Conservation (phyloP, 2,329 filamentous ascomycete species). For the Rachicladosporium sp. region DNA sequence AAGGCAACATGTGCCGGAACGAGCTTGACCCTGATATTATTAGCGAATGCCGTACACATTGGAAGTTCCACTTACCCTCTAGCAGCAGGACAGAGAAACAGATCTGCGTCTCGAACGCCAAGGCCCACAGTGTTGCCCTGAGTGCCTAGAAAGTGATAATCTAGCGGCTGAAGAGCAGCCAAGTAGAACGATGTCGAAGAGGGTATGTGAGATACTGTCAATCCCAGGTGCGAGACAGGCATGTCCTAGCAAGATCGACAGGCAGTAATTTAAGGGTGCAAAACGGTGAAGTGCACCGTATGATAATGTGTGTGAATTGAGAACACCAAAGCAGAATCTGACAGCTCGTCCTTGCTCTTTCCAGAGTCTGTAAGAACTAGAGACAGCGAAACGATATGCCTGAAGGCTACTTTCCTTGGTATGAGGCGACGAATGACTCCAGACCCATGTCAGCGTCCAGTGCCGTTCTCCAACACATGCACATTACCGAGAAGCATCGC, state of each 20-base stretch:
- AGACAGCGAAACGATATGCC: too few relatives aligned
- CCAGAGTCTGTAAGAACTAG: too few relatives aligned
- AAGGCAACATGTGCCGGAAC: conserved; percentile 39
- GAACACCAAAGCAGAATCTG: too few relatives aligned
- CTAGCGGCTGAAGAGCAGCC: conserved; percentile 63
- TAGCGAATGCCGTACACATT: conserved; percentile 3
- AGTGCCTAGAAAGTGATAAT: conserved; percentile 57
- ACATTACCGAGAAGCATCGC: too few relatives aligned
- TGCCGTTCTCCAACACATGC: too few relatives aligned
- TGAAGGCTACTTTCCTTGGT: too few relatives aligned
- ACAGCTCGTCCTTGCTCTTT: too few relatives aligned
- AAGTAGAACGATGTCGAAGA: conserved; percentile 76
- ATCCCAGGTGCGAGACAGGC: conserved; percentile 50
- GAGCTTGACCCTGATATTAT: conserved; percentile 12
- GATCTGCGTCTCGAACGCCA: conserved; percentile 48
- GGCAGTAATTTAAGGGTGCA: too few relatives aligned
- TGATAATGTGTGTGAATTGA: too few relatives aligned
- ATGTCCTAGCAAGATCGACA: conserved; percentile 24
- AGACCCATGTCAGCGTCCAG: too few relatives aligned
- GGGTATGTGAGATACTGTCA: conserved; percentile 64
- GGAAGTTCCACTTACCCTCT: conserved; percentile 35
- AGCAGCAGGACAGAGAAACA: conserved; percentile 51
- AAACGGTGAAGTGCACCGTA: too few relatives aligned
- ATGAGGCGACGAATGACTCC: too few relatives aligned
- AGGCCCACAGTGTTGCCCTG: conserved; percentile 50